Base-by-base conservation (phyloP, 352 stramenopile genomes). In the Globisporangium mamillatum region DNA sequence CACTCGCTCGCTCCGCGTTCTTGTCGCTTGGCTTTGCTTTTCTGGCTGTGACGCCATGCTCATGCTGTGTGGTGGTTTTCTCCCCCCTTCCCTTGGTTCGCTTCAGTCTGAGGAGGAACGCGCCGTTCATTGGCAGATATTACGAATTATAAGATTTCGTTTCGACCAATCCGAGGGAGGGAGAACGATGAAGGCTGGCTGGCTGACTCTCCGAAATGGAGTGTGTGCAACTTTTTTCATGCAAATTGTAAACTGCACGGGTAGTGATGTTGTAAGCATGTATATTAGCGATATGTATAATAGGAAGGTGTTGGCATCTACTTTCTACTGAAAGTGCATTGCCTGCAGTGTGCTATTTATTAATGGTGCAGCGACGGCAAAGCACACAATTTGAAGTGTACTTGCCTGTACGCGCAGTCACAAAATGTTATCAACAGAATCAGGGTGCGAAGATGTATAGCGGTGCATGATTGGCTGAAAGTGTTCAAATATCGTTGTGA, bases 11-110 rank as follows among this genome's bases (percentile, higher is more conserved):
- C 44, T 50, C 18, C 4, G 16, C 44, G 4, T 52, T 52, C 18
- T 52, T n/a, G 16, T 24, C n/a, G 50, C 12, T 50, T 22, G n/a
- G 36, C 54, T 34, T 29, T 48, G 32, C 29, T 60, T 44, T 60
- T 60, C 55, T 60, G 55, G 16, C 54, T 59, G 52, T 58, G 44
- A 48, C 12, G 14, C 36, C 38, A 48, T 48, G 38, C 10, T n/a
- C 4, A 50, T 7, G 41, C n/a, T 32, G 22, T 12, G 55, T 60
- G 54, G 54, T 44, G 55, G 27, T 62, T 62, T 50, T 61, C 36
- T 22, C 27, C 20, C 54, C 54, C 54, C 54, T 41, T 24, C 44
- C 44, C 44, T 48, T 8, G 14, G 9, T 25, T 25, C 20, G 44
- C 50, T 56, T 56, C 50, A 56, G 50, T 56, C 50, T 20, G 50